Evolutionary conservation across 768 basidiomycete species (phyloP).

Genomic region (Kwoniella pini): DNA sequence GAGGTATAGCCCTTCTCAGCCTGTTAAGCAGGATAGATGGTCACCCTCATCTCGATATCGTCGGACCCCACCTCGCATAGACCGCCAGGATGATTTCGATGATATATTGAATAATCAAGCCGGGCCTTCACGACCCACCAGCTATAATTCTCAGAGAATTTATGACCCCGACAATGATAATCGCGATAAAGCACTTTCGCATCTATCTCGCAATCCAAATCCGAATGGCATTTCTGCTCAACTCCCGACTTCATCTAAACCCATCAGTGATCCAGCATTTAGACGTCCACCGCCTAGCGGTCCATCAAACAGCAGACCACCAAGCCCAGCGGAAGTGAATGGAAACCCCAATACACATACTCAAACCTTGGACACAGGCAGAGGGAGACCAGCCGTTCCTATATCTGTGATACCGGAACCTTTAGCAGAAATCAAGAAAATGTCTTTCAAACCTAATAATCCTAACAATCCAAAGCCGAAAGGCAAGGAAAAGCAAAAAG

Average conservation of each 20-base stretch:
- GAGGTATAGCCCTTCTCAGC: constrained; percentile 7
- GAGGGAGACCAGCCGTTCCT: not conserved
- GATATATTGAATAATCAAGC: not conserved
- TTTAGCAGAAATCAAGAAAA: constrained; percentile 7
- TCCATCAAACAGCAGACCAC: not conserved
- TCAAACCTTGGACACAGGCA: not conserved
- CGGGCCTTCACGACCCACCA: not conserved
- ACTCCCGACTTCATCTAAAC: not conserved
- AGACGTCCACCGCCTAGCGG: not conserved
- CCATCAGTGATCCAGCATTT: not conserved
- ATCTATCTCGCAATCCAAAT: not conserved
- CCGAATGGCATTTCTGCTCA: no score
- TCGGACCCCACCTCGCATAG: not conserved
- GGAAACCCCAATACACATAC: not conserved
- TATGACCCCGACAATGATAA: no score
- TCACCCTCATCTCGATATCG: not conserved
- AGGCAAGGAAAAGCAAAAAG: not conserved
- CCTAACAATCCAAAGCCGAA: constrained; percentile 9
- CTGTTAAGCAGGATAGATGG: not conserved
- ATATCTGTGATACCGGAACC: not conserved
- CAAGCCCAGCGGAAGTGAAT: not conserved
- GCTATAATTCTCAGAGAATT: no score
- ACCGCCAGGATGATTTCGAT: not conserved
- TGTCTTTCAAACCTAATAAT: constrained; percentile 15
- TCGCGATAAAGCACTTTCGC: not conserved